Evolutionary conservation across 768 basidiomycete genomes (phyloP), one percentile per base, ranked within the genome.

Genomic region (Pulveroboletus sp.): DNA sequence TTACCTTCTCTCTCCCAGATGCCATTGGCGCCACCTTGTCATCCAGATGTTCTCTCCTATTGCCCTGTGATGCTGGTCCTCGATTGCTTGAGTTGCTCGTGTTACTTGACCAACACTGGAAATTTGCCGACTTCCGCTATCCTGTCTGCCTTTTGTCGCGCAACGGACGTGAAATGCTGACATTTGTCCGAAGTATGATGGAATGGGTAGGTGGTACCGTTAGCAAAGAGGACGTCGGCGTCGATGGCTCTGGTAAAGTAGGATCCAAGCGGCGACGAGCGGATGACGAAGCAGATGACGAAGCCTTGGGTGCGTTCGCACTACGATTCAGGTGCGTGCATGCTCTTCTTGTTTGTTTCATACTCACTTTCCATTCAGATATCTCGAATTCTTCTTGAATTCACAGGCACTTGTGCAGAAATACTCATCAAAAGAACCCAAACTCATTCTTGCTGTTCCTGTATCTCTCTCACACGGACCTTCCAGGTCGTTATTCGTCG

Each of bases 181-280:
- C 89, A 1, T 92, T 93, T 62, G 90, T 96, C 26, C 74, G 93
- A 51, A 94, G 90, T 74, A 87, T 98, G 89, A 95, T 96, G 81
- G 96, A 98, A 65, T 98, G 94, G 93, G 82, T 99, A 55, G 96
- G 96, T 9, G 95, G 96, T 1, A 93, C 90, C 12, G 84, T 96
- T 46, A 90, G 85, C 59, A 92, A 92, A 62, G 91, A 93, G 59
- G 93, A 95, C 54, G 87, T 90, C 1, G 86, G 90, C 3, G 90
- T 89, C 64, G 86, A 89, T 28, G 82, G 79, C 7, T 76, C 75
- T 26, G 74, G 78, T 30, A 75, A 76, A 40, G 76, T 75, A 17
- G 75, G 78, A 35, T 75, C 78, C 37, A 72, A 74, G 46, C 72
- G 73, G 50, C 77, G 81, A 55, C 71, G 83, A 52, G 73, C 76